Conservation (phyloP, 805 yeast species). For the Yarrowia sp. region DNA sequence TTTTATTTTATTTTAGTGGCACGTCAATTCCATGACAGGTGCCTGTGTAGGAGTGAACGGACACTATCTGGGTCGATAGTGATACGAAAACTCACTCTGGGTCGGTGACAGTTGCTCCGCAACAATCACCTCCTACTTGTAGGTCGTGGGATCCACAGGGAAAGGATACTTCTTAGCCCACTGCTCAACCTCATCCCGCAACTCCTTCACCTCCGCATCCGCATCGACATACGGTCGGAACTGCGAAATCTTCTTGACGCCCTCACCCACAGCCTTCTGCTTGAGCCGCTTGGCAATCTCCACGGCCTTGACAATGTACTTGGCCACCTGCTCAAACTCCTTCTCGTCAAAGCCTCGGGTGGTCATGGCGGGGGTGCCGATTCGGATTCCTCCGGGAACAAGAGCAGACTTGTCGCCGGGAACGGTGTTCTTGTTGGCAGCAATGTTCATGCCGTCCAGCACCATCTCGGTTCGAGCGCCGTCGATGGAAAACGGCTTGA, state of each 20-base stretch:
- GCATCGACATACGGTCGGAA: constrained; percentile 76
- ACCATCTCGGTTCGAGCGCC: constrained; percentile 96
- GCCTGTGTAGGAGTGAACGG: too few species aligned
- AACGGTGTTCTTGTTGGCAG: constrained; percentile 93
- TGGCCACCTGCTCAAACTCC: constrained; percentile 83
- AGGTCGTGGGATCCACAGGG: constrained; percentile 54
- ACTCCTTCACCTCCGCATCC: constrained; percentile 62
- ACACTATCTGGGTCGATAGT: too few species aligned
- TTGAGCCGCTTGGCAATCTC: constrained; percentile 68
- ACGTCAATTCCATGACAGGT: too few species aligned
- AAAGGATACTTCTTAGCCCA: constrained; percentile 85
- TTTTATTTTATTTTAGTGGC: too few species aligned
- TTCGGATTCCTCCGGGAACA: constrained; percentile 94
- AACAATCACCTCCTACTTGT: constrained; percentile 9
- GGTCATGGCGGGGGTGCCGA: constrained; percentile 99
- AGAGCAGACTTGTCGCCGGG: constrained; percentile 97
- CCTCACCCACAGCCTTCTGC: constrained; percentile 70
- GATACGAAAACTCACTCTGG: too few species aligned
- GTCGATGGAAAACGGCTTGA: constrained; percentile 80
- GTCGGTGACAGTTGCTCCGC: too few species aligned
- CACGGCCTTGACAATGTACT: constrained; percentile 80
- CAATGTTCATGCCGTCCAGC: constrained; percentile 88
- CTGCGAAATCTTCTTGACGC: constrained; percentile 63
- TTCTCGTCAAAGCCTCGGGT: constrained; percentile 85
- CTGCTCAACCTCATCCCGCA: constrained; percentile 68